Percentiles rank a stretch among this genome's conserved stretches.
These are phyloP conservation scores for Sequoia sempervirens DNA, from an alignment of 75 land plant genomes.

Conservation along the genomic window DNA sequence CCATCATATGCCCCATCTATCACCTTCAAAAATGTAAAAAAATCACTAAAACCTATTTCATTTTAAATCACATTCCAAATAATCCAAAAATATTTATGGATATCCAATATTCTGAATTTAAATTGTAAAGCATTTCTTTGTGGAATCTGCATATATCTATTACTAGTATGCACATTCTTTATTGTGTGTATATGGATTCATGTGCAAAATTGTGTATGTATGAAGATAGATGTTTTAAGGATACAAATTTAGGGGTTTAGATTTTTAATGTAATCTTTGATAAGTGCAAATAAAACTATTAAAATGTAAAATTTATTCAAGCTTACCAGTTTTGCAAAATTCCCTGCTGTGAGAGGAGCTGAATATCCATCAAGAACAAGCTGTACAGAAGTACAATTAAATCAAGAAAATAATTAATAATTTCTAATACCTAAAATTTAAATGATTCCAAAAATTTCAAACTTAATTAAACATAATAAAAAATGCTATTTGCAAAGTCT, in stretches of 20 bases:
- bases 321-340: conserved; percentile 94
- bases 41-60: neutral
- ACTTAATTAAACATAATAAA: neutral
- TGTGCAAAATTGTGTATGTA: neutral
- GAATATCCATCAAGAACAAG: conserved; percentile 95
- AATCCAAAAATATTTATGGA: neutral
- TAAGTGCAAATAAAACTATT: neutral
- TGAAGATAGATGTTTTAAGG: neutral
- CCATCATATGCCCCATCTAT: conserved; percentile 79
- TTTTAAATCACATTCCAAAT: neutral
- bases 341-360: conserved; percentile 94
- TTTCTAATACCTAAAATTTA: conserved; percentile 3
- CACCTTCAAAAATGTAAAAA: conserved; percentile 41
- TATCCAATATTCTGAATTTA: neutral
- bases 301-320: conserved; percentile 18
- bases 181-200: neutral
- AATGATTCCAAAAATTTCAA: neutral
- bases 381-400: conserved; percentile 20
- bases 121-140: no score
- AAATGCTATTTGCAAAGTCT: neutral
- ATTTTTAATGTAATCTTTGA: neutral
- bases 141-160: neutral
- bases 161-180: neutral
- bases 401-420: neutral
- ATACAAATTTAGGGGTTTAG: neutral